Base-by-base conservation (phyloP, 768 basidiomycete species). In the Mrakia blollopis region DNA sequence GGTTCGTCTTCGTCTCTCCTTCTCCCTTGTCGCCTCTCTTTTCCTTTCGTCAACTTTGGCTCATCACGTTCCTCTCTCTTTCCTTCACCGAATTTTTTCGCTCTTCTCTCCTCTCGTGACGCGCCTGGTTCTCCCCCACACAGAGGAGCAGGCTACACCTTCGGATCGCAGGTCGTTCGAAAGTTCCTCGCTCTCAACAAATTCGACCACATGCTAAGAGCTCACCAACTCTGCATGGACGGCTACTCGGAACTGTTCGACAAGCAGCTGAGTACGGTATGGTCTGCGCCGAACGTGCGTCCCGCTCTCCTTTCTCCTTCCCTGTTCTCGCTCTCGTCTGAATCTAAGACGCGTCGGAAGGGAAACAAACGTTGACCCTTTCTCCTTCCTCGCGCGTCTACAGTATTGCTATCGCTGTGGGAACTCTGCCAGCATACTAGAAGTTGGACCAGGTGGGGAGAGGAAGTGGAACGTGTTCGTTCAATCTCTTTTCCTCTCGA, bases 191-290 rank as follows among this genome's bases (percentile, higher is more conserved):
- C 94, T 82, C 90, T 92, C 72, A 99, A 99, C 85, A 88, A 90
- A 80, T 97, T 99, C 94, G 90, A 91, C 30, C 96, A 98, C 83
- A 97, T 99, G 80, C 88, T 98, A 32, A 93, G 97, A 32, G 97
- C 97, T 32, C 97, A 99, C 83, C 97, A 99, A 82, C 88, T 99
- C 13, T 98, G 97, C 84, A 98, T 99, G 97, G 97, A 99, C 84
- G 97, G 97, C 0, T 98, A 93, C 83, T 88, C 91, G n/a, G 93
- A 94, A n/a, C 87, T 98, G 41, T 98, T 98, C 81, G 94, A 95
- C 83, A 91, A 93, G 79, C 92, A 93, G 81, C 88, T 99, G 74
- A 94, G 93, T 35, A 99, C 97, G 0, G 97, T 99, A 10, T 99
- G 97, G 97, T 93, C 91, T 30, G 97, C 97, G 54, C 96, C 96